A percentile compares a stretch with the other conserved stretches of the same genome.
Conservation (phyloP, 2,329 filamentous ascomycete genomes). For the Lachnellula subtilissima region DNA sequence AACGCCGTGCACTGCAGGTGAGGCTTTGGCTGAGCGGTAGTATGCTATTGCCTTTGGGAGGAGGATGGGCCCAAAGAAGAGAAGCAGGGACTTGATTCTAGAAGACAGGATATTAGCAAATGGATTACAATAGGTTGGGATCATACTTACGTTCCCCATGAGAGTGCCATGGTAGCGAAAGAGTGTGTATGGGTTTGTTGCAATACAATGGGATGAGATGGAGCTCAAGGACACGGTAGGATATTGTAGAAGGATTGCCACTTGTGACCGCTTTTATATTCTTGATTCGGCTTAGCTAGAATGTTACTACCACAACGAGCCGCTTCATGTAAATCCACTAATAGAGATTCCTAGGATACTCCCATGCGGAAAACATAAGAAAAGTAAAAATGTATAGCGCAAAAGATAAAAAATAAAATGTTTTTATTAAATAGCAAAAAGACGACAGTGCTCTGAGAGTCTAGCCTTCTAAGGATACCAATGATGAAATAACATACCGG, state of each 20-base stretch:
- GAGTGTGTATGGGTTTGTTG: not conserved
- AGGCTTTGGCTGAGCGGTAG: constrained; percentile 52
- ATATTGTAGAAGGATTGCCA: not conserved
- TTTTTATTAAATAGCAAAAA: too few relatives aligned
- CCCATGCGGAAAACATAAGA: too few relatives aligned
- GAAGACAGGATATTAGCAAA: constrained; percentile 7
- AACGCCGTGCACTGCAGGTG: constrained; percentile 40
- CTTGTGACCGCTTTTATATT: not conserved
- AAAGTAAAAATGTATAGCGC: too few relatives aligned
- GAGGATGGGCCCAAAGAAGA: constrained; percentile 64
- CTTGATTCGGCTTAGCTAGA: not conserved
- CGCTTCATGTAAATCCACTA: too few relatives aligned
- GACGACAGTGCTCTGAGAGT: too few relatives aligned
- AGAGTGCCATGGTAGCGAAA: constrained; percentile 35
- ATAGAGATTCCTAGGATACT: too few relatives aligned
- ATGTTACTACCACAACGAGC: too few relatives aligned
- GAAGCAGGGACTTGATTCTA: constrained; percentile 41
- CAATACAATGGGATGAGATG: not conserved
- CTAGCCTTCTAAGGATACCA: too few relatives aligned
- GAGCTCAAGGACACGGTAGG: constrained; percentile 3
- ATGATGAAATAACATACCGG: too few relatives aligned
- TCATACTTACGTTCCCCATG: constrained; percentile 46
- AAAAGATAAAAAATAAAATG: too few relatives aligned
- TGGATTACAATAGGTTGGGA: not conserved
- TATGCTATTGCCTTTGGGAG: constrained; percentile 61